These are phyloP conservation scores for Raphanus raphanistrum DNA, from an alignment of 345 rosid genomes.

Conservation along the genomic window DNA sequence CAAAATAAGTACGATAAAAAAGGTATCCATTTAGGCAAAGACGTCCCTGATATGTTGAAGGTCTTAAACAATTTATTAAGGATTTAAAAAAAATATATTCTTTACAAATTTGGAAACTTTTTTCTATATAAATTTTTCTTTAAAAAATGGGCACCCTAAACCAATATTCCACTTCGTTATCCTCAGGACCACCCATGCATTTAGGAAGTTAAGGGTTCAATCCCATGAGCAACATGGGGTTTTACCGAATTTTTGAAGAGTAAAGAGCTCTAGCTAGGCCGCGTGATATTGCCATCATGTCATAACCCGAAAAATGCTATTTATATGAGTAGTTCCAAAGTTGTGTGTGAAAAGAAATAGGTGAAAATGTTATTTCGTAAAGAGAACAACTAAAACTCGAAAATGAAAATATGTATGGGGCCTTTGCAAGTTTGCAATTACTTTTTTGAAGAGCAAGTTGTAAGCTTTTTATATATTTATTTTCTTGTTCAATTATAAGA, in stretches of 20 bases:
- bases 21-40: slow-evolving; percentile 9
- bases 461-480: slow-evolving; percentile 6
- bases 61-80: too few species aligned
- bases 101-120: too few species aligned
- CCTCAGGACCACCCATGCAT: too few species aligned
- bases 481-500: slow-evolving; percentile 40
- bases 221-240: slow-evolving; percentile 3
- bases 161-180: too few species aligned
- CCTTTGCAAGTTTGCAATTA: slow-evolving; percentile 19
- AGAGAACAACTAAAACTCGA: slow-evolving; percentile 10
- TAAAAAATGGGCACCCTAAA: too few species aligned
- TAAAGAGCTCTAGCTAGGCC: slow-evolving; percentile 5
- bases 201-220: slow-evolving; percentile 5
- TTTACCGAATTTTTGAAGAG: slow-evolving; percentile 6
- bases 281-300: slow-evolving; percentile 28
- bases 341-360: slow-evolving; percentile 4
- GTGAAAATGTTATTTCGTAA: slow-evolving; percentile 15
- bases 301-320: slow-evolving; percentile 9
- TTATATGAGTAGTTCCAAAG: slow-evolving; percentile 20
- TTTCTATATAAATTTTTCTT: too few species aligned
- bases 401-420: slow-evolving; percentile 35
- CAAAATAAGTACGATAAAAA: slow-evolving; percentile 8
- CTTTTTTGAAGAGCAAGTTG: slow-evolving; percentile 40
- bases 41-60: too few species aligned
- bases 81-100: too few species aligned